Conservation (phyloP, 768 basidiomycete genomes). For the Pilatotrama ljubarskyi region DNA sequence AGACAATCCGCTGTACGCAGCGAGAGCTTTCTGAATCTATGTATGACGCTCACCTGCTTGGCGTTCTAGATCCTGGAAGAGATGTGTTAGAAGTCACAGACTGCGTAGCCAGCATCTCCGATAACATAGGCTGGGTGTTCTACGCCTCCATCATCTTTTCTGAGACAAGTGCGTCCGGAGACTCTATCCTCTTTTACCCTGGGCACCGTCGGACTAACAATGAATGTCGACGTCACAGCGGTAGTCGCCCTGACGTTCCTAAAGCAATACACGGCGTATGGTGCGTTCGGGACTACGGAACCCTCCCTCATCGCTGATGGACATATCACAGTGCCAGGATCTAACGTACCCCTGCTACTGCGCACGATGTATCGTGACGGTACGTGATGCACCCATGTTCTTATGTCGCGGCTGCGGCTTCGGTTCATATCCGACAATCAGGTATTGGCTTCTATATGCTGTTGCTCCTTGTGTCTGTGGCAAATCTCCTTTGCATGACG, state of each 20-base stretch:
- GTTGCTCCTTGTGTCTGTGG: conserved; percentile 1
- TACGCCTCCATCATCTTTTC: not conserved
- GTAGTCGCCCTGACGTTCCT: not conserved
- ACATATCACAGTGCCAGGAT: not conserved
- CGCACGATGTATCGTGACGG: conserved; percentile 15
- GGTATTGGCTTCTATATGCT: conserved; percentile 4
- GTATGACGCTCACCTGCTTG: not conserved
- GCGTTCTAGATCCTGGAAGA: not conserved
- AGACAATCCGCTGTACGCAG: not conserved
- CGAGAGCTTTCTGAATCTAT: too few species aligned
- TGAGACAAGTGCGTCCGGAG: not conserved
- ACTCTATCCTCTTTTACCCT: not conserved
- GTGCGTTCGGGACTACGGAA: not conserved
- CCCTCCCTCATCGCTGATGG: not conserved
- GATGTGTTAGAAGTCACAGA: not conserved
- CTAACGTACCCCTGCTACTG: not conserved
- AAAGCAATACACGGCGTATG: not conserved
- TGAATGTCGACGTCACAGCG: too few species aligned
- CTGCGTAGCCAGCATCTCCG: conserved; percentile 2
- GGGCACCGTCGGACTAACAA: too few species aligned
- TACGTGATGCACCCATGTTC: not conserved
- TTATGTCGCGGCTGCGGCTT: too few species aligned
- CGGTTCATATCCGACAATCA: not conserved
- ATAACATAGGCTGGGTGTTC: conserved; percentile 2
- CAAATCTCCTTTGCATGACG: conserved; percentile 9